Conservation (phyloP, 176 grass and related monocot species). For the Triticum dicoccoides region DNA sequence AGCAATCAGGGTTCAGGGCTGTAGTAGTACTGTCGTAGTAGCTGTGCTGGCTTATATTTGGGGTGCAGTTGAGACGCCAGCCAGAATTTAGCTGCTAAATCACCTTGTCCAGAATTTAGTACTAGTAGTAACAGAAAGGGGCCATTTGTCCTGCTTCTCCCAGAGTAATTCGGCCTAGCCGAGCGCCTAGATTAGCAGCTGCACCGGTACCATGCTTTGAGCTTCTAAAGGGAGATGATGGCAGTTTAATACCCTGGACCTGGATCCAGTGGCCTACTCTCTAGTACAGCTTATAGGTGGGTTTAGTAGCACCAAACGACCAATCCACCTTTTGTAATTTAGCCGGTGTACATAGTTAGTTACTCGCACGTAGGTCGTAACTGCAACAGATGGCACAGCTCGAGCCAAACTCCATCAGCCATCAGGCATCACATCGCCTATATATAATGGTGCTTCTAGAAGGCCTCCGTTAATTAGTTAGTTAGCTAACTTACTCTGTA, state of each 20-base stretch:
- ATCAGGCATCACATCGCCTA: not conserved
- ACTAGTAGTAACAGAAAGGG: not conserved
- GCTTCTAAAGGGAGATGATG: not conserved
- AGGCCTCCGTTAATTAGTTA: not conserved
- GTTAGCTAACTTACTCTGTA: not conserved
- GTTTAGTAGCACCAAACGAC: constrained; percentile 1
- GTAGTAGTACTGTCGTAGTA: no score
- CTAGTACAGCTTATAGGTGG: not conserved
- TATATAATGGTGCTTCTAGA: constrained; percentile 16
- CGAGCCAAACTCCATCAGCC: not conserved
- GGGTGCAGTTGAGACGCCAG: not conserved
- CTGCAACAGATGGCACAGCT: not conserved
- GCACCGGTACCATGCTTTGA: not conserved
- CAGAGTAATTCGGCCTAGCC: not conserved
- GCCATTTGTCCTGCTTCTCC: not conserved
- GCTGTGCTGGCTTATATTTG: no score
- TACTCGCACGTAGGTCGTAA: not conserved
- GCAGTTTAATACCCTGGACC: not conserved
- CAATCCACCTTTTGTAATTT: not conserved
- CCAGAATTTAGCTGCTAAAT: not conserved
- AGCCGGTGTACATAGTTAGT: not conserved
- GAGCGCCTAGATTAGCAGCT: not conserved
- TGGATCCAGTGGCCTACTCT: not conserved
- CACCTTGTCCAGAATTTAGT: not conserved
- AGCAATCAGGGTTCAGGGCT: not conserved